These are phyloP conservation scores for Macrolepiota fuliginosa DNA, from an alignment of 768 basidiomycete genomes.

Conservation along the genomic window DNA sequence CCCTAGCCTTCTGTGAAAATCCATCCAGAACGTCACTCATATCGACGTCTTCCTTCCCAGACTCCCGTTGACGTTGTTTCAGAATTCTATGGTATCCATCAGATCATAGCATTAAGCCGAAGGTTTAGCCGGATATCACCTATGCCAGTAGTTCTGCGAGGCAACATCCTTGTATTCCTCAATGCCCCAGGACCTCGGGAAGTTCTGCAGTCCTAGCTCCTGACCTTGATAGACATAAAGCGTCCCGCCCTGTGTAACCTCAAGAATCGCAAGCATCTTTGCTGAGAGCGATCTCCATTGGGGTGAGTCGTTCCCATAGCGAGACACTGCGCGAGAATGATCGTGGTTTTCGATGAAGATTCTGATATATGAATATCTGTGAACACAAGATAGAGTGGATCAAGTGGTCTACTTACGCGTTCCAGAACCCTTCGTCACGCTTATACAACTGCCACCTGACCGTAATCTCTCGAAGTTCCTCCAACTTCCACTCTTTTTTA, in stretches of 20 bases:
- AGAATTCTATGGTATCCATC: slow-evolving; percentile 30
- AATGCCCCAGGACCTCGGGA: slow-evolving; percentile 60
- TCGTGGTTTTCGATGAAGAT: slow-evolving; percentile 73
- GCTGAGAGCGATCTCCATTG: slow-evolving; percentile 57
- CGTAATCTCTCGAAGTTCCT: slow-evolving; percentile 47
- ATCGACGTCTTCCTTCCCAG: slow-evolving; percentile 43
- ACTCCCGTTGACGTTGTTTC: slow-evolving; percentile 31
- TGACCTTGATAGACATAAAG: slow-evolving; percentile 75
- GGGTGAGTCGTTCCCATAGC: slow-evolving; percentile 61
- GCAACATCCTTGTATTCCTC: slow-evolving; percentile 75
- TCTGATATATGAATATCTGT: slow-evolving; percentile 25
- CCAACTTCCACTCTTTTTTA: slow-evolving; percentile 46
- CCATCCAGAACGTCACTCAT: slow-evolving; percentile 60
- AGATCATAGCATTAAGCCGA: not conserved
- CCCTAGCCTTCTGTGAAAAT: slow-evolving; percentile 62
- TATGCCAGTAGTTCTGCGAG: slow-evolving; percentile 54
- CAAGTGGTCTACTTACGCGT: slow-evolving; percentile 42
- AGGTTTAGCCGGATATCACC: slow-evolving; percentile 31
- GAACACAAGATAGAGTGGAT: not conserved
- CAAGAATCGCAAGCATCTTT: slow-evolving; percentile 62
- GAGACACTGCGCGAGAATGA: slow-evolving; percentile 58
- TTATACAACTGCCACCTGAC: slow-evolving; percentile 57
- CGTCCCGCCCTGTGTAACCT: slow-evolving; percentile 63
- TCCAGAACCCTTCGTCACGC: slow-evolving; percentile 64
- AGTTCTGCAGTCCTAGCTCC: slow-evolving; percentile 68